Percentiles rank a stretch among this genome's conserved stretches.
phyloP scores from a whole-genome alignment of 495 filamentous ascomycete species.

The Lepraria neglecta region DNA sequence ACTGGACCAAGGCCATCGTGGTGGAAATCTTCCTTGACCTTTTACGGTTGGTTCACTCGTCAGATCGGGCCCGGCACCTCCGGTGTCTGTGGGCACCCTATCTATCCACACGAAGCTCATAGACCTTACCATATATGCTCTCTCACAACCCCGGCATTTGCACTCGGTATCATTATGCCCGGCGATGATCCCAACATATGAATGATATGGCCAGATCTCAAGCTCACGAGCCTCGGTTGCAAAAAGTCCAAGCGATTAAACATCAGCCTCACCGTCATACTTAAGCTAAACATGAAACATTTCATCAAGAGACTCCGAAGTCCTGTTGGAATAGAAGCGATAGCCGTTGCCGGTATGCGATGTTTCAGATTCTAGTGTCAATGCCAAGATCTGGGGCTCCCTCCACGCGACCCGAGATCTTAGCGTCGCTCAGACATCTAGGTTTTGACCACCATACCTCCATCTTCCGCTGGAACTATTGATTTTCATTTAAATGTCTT shows the following conservation, averaged over 20 bases:
- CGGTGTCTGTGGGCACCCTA: neutral
- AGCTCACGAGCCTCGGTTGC: constrained; percentile 6
- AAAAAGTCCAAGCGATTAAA: constrained; percentile 8
- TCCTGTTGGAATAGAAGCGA: neutral
- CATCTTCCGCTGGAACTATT: no score
- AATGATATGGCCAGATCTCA: neutral
- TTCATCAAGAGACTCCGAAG: neutral
- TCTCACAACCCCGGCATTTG: no score
- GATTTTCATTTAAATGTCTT: no score
- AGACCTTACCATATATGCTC: no score
- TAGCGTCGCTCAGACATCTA: neutral
- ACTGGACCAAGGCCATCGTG: neutral
- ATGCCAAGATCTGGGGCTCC: constrained; percentile 10
- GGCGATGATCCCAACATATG: neutral
- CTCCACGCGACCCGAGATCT: neutral
- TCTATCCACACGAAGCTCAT: no score
- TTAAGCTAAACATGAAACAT: neutral
- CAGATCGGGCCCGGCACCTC: neutral
- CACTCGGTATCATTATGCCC: neutral
- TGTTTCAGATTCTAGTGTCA: neutral
- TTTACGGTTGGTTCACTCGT: neutral
- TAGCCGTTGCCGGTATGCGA: constrained; percentile 13
- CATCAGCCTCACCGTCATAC: neutral
- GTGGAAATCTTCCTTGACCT: neutral
- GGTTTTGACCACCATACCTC: no score